A percentile compares a stretch with the other conserved stretches of the same genome.
Evolutionary conservation across 2,329 filamentous ascomycete genomes (phyloP).

Genomic region (Pleurostoma richardsiae): DNA sequence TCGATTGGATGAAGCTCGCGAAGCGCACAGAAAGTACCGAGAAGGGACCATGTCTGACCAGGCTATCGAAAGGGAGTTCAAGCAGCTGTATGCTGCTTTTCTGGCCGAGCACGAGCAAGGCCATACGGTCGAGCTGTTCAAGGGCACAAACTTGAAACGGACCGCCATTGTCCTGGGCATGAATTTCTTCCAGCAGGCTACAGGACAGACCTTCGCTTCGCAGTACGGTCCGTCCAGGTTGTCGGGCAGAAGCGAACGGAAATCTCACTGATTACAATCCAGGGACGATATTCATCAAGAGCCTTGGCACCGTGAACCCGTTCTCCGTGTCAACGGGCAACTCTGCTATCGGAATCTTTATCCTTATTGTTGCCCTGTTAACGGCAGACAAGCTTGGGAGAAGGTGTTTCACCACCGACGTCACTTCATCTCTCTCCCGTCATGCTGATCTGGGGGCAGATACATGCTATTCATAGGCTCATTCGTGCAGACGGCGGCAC

Average conservation of each 20-base stretch:
- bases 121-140: conserved; percentile 8
- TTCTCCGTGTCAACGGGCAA: conserved; percentile 15
- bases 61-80: conserved; percentile 4
- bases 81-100: conserved; percentile 1
- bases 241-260: neutral
- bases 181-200: conserved; percentile 24
- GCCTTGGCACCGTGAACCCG: conserved; percentile 19
- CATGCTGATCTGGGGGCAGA: neutral
- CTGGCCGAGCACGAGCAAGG: conserved; percentile 5
- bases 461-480: conserved; percentile 18
- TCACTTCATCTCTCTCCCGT: no score
- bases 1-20: conserved; percentile 11
- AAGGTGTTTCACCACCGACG: neutral
- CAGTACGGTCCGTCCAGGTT: conserved; percentile 14
- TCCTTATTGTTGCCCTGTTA: conserved; percentile 1
- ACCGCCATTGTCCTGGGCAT: conserved; percentile 16
- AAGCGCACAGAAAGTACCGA: conserved; percentile 9
- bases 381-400: conserved; percentile 5
- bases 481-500: conserved; percentile 17
- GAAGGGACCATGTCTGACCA: conserved; percentile 4
- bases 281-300: conserved; percentile 20
- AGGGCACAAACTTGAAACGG: conserved; percentile 15
- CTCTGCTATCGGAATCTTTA: conserved; percentile 1
- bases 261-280: neutral
- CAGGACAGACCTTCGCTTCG: conserved; percentile 20